Evolutionary conservation across 371 early-diverging fungal species (phyloP).

Genomic region (Actinomortierella wolfii): DNA sequence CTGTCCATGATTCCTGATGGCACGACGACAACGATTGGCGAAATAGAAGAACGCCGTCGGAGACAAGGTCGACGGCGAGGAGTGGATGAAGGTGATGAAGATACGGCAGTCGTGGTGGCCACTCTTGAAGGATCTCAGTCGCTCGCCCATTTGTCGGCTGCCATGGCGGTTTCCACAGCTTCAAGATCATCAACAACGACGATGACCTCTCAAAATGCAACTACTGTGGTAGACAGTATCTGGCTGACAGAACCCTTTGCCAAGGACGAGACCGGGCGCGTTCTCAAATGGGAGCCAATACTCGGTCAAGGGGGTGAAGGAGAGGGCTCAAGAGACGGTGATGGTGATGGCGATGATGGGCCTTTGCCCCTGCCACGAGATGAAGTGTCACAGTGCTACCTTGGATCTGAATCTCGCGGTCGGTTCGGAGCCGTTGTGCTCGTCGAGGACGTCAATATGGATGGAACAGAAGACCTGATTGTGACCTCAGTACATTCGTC

Average conservation of each 20-base stretch:
- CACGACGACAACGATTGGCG: slow-evolving; percentile 11
- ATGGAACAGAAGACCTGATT: slow-evolving; percentile 81
- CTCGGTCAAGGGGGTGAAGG: background rate
- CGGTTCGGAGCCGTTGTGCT: slow-evolving; percentile 76
- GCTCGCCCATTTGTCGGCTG: slow-evolving; percentile 38
- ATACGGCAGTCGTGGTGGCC: background rate
- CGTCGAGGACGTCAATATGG: slow-evolving; percentile 73
- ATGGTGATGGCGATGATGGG: background rate
- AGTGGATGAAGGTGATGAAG: no score
- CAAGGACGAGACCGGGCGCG: slow-evolving; percentile 19
- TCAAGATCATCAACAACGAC: no score
- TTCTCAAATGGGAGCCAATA: slow-evolving; percentile 33
- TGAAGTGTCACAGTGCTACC: slow-evolving; percentile 27
- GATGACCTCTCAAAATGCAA: no score
- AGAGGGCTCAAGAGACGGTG: background rate
- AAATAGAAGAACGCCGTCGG: background rate
- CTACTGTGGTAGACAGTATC: slow-evolving; percentile 10
- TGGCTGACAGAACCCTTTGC: slow-evolving; percentile 41
- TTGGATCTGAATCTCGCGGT: slow-evolving; percentile 43
- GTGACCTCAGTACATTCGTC: slow-evolving; percentile 55
- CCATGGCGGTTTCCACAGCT: slow-evolving; percentile 27
- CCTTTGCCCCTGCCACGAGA: slow-evolving; percentile 2
- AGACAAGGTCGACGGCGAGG: no score
- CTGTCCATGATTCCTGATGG: slow-evolving; percentile 10
- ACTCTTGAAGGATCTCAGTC: slow-evolving; percentile 30